Evolutionary conservation across 1,284 basidiomycete species (phyloP).

Genomic region (Stereum hirsutum): DNA sequence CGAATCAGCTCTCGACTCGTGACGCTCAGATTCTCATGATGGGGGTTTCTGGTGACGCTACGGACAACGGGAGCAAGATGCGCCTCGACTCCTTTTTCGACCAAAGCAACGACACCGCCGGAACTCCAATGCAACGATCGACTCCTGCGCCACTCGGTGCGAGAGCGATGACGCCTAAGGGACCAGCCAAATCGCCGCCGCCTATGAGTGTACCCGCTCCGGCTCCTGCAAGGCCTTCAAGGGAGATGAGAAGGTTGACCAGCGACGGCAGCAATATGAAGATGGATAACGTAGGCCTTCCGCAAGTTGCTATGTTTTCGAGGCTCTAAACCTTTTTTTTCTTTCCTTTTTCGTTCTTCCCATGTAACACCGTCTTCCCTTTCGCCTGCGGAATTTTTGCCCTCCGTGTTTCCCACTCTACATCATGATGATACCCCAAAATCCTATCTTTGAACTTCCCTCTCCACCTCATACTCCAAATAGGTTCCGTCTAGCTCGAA

Average conservation of each 20-base stretch:
- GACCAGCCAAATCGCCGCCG: too few relatives aligned
- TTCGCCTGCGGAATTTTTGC: too few relatives aligned
- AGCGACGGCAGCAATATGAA: too few relatives aligned
- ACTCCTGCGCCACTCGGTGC: too few relatives aligned
- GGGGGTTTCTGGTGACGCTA: too few relatives aligned
- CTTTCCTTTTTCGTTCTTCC: slow-evolving; percentile 8
- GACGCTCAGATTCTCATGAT: slow-evolving; percentile 80
- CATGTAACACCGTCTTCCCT: slow-evolving; percentile 4
- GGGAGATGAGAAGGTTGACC: slow-evolving; percentile 46
- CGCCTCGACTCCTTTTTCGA: too few relatives aligned
- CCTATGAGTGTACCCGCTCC: too few relatives aligned
- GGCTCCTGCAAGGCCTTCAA: slow-evolving; percentile 51
- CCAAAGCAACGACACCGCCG: too few relatives aligned
- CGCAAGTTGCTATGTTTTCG: slow-evolving; percentile 9
- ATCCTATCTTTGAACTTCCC: slow-evolving; percentile 5
- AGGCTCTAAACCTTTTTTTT: slow-evolving; percentile 5
- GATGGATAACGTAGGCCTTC: slow-evolving; percentile 26
- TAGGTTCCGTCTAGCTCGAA: slow-evolving; percentile 28
- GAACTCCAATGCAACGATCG: too few relatives aligned
- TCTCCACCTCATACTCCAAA: slow-evolving; percentile 8
- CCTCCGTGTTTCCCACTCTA: too few relatives aligned
- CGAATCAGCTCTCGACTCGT: slow-evolving; percentile 81
- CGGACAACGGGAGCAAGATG: too few relatives aligned
- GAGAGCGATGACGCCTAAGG: too few relatives aligned
- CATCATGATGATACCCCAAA: slow-evolving; percentile 9